Evolutionary conservation across 768 basidiomycete genomes (phyloP).

Genomic region (Boletus sp.): DNA sequence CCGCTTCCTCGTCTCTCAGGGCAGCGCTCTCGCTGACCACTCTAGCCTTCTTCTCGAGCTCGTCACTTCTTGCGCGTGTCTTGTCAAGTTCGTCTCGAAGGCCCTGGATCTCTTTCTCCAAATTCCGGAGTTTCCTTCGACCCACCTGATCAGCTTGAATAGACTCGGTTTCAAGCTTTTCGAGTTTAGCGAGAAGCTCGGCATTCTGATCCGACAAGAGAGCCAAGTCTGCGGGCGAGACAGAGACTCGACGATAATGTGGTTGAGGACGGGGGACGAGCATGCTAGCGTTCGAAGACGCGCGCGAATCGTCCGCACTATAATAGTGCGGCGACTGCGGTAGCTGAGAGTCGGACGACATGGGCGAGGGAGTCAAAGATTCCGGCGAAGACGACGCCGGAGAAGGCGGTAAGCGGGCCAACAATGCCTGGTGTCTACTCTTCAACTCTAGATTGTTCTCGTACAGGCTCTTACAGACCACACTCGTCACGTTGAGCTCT

Average conservation of each 20-base stretch:
- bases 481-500: constrained; percentile 69
- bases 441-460: constrained; percentile 68
- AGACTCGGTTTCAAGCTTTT: constrained; percentile 73
- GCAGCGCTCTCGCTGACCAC: constrained; percentile 29
- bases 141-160: constrained; percentile 63
- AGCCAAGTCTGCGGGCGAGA: constrained; percentile 67
- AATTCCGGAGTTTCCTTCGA: constrained; percentile 60
- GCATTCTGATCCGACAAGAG: constrained; percentile 80
- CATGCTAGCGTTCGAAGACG: constrained; percentile 17
- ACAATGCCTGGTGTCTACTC: constrained; percentile 67
- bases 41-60: constrained; percentile 67
- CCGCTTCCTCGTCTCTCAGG: constrained; percentile 30
- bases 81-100: constrained; percentile 75
- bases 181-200: constrained; percentile 72
- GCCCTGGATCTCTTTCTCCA: constrained; percentile 79
- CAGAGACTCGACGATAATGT: constrained; percentile 47
- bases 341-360: constrained; percentile 26
- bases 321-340: constrained; percentile 37
- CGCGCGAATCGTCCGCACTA: constrained; percentile 25
- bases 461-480: constrained; percentile 66
- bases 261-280: constrained; percentile 25
- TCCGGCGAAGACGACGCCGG: constrained; percentile 37
- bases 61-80: constrained; percentile 67
- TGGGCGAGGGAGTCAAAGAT: constrained; percentile 23
- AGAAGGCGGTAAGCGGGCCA: constrained; percentile 59